These are phyloP conservation scores for Aspergillus latus DNA, from an alignment of 2,329 filamentous ascomycete genomes.

Conservation along the genomic window DNA sequence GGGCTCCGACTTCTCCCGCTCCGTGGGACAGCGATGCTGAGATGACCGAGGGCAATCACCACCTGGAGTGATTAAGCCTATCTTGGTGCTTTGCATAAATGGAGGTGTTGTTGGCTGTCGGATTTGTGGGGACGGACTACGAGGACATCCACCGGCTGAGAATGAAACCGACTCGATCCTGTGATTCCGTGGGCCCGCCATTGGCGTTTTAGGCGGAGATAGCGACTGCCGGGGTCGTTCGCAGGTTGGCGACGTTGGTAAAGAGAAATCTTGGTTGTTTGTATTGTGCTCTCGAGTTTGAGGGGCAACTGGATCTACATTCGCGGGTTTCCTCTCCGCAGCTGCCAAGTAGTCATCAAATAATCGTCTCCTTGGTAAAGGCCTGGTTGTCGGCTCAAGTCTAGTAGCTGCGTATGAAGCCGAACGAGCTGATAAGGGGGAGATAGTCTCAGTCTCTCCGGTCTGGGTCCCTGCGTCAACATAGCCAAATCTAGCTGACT, in stretches of 20 bases:
- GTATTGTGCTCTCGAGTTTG: background rate
- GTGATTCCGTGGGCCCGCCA: background rate
- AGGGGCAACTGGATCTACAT: background rate
- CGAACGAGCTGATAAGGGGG: background rate
- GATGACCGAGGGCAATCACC: background rate
- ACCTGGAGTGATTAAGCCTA: background rate
- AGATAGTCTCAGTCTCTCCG: background rate
- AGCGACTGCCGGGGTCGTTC: background rate
- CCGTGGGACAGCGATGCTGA: background rate
- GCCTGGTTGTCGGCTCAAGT: background rate
- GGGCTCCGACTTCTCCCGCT: background rate
- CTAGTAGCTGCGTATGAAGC: background rate
- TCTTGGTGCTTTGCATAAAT: background rate
- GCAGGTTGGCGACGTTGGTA: background rate
- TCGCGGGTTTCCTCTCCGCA: background rate
- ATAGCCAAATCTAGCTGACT: background rate
- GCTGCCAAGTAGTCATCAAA: background rate
- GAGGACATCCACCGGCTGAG: background rate
- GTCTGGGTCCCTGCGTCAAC: constrained; percentile 3
- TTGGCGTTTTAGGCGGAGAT: background rate
- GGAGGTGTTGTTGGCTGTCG: background rate
- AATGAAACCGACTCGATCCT: background rate
- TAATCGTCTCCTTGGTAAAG: constrained; percentile 1
- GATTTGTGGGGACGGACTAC: background rate
- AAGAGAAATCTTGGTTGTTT: background rate